Percentiles rank a stretch among this genome's conserved stretches.
Conservation (phyloP, 129 eudicot species). For the Kitagawia praeruptora region DNA sequence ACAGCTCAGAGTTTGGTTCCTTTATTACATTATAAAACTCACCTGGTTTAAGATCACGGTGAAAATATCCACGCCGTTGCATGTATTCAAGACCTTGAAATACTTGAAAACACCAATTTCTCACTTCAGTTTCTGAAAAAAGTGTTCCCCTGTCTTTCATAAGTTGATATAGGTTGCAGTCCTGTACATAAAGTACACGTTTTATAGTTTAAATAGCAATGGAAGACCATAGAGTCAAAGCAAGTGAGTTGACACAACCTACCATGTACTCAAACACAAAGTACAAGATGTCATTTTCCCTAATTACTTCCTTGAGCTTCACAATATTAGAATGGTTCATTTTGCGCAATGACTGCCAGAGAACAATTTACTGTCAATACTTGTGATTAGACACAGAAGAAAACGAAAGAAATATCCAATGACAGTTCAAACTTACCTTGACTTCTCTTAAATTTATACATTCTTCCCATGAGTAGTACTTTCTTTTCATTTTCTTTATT, state of each 20-base stretch:
- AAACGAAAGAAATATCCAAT: no score
- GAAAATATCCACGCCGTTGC: constrained; percentile 83
- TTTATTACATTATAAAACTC: background rate
- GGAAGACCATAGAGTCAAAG: background rate
- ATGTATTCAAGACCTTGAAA: constrained; percentile 87
- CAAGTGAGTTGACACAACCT: constrained; percentile 16
- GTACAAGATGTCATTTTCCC: constrained; percentile 67
- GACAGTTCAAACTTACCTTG: constrained; percentile 40
- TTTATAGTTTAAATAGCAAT: background rate
- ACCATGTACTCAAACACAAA: constrained; percentile 91
- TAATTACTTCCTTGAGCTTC: constrained; percentile 87
- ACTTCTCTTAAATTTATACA: constrained; percentile 98
- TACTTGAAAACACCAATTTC: constrained; percentile 80
- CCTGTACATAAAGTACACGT: constrained; percentile 28
- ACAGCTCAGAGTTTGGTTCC: background rate
- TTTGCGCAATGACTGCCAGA: constrained; percentile 68
- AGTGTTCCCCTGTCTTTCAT: constrained; percentile 62
- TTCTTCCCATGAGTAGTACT: constrained; percentile 98
- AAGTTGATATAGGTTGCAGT: constrained; percentile 73
- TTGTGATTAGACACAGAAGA: background rate
- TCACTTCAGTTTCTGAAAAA: constrained; percentile 64
- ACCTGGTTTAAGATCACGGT: constrained; percentile 96
- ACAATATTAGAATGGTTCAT: constrained; percentile 89
- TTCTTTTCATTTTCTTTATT: constrained; percentile 91
- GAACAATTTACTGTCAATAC: background rate